Percentiles rank a stretch among this genome's conserved stretches.
Evolutionary conservation across 2,329 filamentous ascomycete species (phyloP).

Genomic region (Xylaria arbuscula): DNA sequence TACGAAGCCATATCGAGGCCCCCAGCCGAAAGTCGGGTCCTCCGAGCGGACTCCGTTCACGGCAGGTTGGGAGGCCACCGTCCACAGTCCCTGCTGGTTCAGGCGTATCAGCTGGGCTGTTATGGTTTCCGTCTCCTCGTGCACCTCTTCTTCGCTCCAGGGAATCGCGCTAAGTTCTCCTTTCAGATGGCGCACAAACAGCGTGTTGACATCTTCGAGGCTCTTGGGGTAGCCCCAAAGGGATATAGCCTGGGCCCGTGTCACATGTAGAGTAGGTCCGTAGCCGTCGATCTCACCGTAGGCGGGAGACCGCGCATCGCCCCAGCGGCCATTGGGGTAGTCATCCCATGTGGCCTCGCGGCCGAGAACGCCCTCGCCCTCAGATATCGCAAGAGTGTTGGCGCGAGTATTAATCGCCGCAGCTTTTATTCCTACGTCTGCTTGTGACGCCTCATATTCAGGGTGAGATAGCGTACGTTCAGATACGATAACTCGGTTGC

Average conservation of each 20-base stretch:
- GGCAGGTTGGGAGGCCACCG: conserved; percentile 92
- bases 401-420: conserved; percentile 80
- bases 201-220: conserved; percentile 75
- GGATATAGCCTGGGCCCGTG: conserved; percentile 81
- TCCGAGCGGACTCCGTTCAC: conserved; percentile 85
- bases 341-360: conserved; percentile 99
- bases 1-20: conserved; percentile 89
- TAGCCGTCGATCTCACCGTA: conserved; percentile 99
- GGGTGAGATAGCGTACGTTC: conserved; percentile 68
- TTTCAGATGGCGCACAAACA: conserved; percentile 85
- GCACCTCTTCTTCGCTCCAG: conserved; percentile 91
- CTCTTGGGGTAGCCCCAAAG: conserved; percentile 86
- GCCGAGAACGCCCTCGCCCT: conserved; percentile 88
- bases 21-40: conserved; percentile 90
- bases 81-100: conserved; percentile 92
- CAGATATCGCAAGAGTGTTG: conserved; percentile 91
- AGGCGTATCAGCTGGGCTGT: conserved; percentile 77
- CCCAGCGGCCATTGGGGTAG: conserved; percentile 95
- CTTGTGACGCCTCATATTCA: conserved; percentile 77
- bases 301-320: conserved; percentile 89
- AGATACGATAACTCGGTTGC: conserved; percentile 87
- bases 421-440: conserved; percentile 80
- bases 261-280: conserved; percentile 93
- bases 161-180: conserved; percentile 85
- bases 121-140: conserved; percentile 86